These are phyloP conservation scores for Saccharomycopsis fermentans DNA, from an alignment of 805 yeast genomes.

Conservation along the genomic window DNA sequence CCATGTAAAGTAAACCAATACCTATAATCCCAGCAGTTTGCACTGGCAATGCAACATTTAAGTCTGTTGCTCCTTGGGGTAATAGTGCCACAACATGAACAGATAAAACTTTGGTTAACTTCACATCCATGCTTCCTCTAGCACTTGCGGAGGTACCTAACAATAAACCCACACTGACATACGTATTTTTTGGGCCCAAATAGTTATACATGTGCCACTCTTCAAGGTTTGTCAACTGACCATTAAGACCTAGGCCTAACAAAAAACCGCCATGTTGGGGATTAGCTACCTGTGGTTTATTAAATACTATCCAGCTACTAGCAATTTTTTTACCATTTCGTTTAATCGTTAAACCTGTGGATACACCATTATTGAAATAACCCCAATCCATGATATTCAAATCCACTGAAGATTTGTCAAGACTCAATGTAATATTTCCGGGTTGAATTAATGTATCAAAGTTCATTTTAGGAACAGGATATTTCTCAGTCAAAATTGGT, in stretches of 20 bases:
- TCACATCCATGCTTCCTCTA: slow-evolving; percentile 72
- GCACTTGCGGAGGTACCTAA: slow-evolving; percentile 90
- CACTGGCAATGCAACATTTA: slow-evolving; percentile 71
- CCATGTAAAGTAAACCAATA: slow-evolving; percentile 72
- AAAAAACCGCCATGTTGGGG: slow-evolving; percentile 92
- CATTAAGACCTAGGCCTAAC: slow-evolving; percentile 86
- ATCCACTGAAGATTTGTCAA: slow-evolving; percentile 45
- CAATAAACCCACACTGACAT: slow-evolving; percentile 76
- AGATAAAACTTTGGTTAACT: slow-evolving; percentile 79
- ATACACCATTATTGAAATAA: slow-evolving; percentile 82
- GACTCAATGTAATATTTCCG: slow-evolving; percentile 48
- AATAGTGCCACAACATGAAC: slow-evolving; percentile 88
- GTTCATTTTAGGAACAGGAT: slow-evolving; percentile 68
- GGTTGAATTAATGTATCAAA: slow-evolving; percentile 60
- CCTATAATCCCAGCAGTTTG: slow-evolving; percentile 91
- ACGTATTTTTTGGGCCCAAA: slow-evolving; percentile 77
- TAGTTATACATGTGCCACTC: slow-evolving; percentile 96
- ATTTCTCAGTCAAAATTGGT: slow-evolving; percentile 78
- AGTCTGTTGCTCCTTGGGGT: slow-evolving; percentile 84
- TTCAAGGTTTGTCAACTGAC: slow-evolving; percentile 71
- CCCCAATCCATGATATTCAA: slow-evolving; percentile 62
- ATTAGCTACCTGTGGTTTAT: slow-evolving; percentile 58
- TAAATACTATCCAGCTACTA: slow-evolving; percentile 89
- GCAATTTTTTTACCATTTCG: slow-evolving; percentile 56
- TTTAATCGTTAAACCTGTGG: slow-evolving; percentile 73